Percentiles rank a stretch among this genome's conserved stretches.
Evolutionary conservation across 371 early-diverging fungal genomes (phyloP).

Genomic region (Chytridium lagenaria): DNA sequence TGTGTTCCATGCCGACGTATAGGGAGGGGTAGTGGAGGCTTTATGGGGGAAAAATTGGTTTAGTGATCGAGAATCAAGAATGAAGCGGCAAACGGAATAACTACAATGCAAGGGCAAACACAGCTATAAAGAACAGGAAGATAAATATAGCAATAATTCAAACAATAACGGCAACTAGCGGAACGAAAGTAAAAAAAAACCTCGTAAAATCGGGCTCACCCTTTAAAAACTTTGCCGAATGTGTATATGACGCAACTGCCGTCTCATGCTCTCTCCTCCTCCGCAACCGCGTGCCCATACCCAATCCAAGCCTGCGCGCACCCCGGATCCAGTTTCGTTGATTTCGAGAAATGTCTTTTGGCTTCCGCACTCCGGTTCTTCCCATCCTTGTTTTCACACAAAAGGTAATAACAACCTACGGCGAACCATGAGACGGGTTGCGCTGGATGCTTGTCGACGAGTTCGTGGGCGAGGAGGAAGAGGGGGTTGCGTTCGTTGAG

Average conservation of each 20-base stretch:
- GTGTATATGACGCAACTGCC: conserved; percentile 76
- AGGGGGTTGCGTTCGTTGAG: conserved; percentile 65
- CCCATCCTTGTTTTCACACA: conserved; percentile 7
- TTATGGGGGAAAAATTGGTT: no score
- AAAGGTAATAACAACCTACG: conserved; percentile 74
- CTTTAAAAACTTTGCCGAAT: conserved; percentile 64
- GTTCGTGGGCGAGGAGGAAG: conserved; percentile 67
- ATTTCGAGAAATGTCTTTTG: conserved; percentile 62
- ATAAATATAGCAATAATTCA: not conserved
- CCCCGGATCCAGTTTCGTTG: conserved; percentile 63
- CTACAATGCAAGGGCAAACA: not conserved
- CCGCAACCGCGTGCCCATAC: conserved; percentile 78
- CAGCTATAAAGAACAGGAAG: not conserved
- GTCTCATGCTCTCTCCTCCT: conserved; percentile 77
- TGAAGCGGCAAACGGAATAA: conserved; percentile 39
- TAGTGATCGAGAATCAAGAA: no score
- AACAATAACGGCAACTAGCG: not conserved
- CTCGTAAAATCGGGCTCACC: no score
- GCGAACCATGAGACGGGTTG: conserved; percentile 70
- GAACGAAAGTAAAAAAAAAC: conserved; percentile 49
- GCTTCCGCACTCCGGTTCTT: conserved; percentile 66
- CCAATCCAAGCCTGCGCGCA: conserved; percentile 80
- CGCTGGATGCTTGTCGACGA: conserved; percentile 63
- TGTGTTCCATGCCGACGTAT: conserved; percentile 79
- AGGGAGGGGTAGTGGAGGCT: conserved; percentile 67